Evolutionary conservation across 2,329 filamentous ascomycete species (phyloP).

Genomic region (Byssothecium circinans): DNA sequence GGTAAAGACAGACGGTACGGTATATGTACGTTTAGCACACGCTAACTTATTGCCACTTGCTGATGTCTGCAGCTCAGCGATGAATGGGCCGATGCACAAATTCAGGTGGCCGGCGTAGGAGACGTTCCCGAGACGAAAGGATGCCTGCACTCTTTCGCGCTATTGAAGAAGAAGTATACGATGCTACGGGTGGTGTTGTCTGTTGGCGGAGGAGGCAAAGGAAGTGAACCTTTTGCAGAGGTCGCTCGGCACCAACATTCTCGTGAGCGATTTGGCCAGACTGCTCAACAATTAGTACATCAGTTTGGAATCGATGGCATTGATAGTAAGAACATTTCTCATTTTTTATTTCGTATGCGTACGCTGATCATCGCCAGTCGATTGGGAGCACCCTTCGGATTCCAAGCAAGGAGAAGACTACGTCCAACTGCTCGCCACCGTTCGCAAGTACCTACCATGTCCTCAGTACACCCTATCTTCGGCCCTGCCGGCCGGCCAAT

Average conservation of each 20-base stretch:
- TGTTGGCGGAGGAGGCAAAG: constrained; percentile 71
- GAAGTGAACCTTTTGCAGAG: constrained; percentile 66
- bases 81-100: constrained; percentile 74
- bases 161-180: constrained; percentile 70
- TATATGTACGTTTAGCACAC: constrained; percentile 64
- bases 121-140: constrained; percentile 40
- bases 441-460: constrained; percentile 68
- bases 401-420: constrained; percentile 70
- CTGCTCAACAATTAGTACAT: constrained; percentile 67
- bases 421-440: constrained; percentile 65
- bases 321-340: constrained; percentile 64
- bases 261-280: constrained; percentile 70
- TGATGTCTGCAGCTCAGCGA: constrained; percentile 66
- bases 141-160: constrained; percentile 72
- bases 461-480: constrained; percentile 71
- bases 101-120: constrained; percentile 66
- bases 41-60: constrained; percentile 27
- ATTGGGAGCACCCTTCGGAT: constrained; percentile 76
- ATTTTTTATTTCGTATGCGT: neutral
- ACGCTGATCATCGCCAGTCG: constrained; percentile 57
- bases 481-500: constrained; percentile 68
- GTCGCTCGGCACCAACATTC: constrained; percentile 64
- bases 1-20: constrained; percentile 69
- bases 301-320: constrained; percentile 73
- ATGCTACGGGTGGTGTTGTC: constrained; percentile 77